Evolutionary conservation across 768 basidiomycete species (phyloP), one percentile per base, ranked within the genome.

Genomic region (Lactarius tabidus): DNA sequence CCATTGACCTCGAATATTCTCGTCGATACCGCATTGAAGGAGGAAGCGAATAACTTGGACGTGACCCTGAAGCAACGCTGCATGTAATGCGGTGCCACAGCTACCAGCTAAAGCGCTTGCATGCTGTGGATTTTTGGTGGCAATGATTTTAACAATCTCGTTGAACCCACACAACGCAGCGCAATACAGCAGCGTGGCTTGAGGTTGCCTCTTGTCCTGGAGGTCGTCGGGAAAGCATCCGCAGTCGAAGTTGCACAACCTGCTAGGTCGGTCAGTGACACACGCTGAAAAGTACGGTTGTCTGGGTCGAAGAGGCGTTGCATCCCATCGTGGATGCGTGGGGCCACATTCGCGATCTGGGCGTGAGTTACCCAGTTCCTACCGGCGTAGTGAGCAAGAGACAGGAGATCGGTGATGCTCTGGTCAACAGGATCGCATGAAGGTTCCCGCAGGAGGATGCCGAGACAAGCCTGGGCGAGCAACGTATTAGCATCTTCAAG

Each of bases 291-390:
- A 59, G 38, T 59, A 38, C 6, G 58, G 58, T 38, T 35, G 20
- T 33, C 45, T 6, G 29, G 58, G 12, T 59, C 58, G 35, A 59
- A 59, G 31, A 59, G 45, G n/a, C 7, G 33, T 36, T 51, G 5
- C 43, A 59, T 59, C 45, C 35, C 58, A 26, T 59, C 20, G 17
- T 35, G 43, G 33, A 59, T 23, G 45, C 18, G 45, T 59, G n/a
- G 20, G 6, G 59, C n/a, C 4, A 51, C 59, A 2, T n/a, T 23
- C 31, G 20, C 29, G 58, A 59, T 31, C 20, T 35, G 43, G 8
- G 58, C 41, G 10, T 59, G 58, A 33, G 31, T 7, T 33, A 59
- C 59, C 59, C 59, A 59, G 45, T 51, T 31, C 23, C 33, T n/a
- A 35, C 45, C 59, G 8, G 59, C 59, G 17, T 59, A 59, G 4